Conservation (phyloP, 2,329 filamentous ascomycete genomes). For the Verticillium zaregamsianum region DNA sequence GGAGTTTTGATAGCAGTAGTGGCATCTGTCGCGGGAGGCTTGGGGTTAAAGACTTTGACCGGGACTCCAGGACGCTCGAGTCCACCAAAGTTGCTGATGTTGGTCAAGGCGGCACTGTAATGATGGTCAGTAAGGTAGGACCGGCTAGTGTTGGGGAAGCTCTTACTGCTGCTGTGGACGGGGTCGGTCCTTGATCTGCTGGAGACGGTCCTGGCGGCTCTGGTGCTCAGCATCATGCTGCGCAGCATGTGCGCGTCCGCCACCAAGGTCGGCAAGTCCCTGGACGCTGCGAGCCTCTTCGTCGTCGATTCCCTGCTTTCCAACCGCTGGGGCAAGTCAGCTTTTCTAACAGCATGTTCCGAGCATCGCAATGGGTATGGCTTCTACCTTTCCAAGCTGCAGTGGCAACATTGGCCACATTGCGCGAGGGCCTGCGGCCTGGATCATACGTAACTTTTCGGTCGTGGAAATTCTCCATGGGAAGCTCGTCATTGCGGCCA, state of each 20-base stretch:
- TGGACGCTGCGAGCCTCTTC: slow-evolving; percentile 21
- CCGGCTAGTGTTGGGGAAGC: neutral
- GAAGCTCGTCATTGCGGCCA: slow-evolving; percentile 18
- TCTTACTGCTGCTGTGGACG: neutral
- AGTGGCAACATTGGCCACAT: neutral
- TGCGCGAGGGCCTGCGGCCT: neutral
- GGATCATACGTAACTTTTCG: neutral
- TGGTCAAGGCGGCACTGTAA: neutral
- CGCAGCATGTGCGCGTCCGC: neutral
- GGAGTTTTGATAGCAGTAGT: neutral
- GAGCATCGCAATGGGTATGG: neutral
- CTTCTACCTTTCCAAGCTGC: neutral
- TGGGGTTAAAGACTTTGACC: neutral
- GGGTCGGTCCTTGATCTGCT: neutral
- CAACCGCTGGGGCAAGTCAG: slow-evolving; percentile 12
- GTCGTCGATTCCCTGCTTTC: slow-evolving; percentile 21
- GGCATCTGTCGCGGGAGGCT: neutral
- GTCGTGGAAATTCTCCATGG: slow-evolving; percentile 14
- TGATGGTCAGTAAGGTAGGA: neutral
- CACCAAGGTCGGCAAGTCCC: slow-evolving; percentile 17
- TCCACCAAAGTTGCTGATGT: neutral
- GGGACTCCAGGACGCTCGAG: neutral
- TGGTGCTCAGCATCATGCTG: neutral
- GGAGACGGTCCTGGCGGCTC: neutral
- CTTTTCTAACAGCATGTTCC: neutral